Evolutionary conservation across 768 basidiomycete species (phyloP).

Genomic region (Calocybe indica): DNA sequence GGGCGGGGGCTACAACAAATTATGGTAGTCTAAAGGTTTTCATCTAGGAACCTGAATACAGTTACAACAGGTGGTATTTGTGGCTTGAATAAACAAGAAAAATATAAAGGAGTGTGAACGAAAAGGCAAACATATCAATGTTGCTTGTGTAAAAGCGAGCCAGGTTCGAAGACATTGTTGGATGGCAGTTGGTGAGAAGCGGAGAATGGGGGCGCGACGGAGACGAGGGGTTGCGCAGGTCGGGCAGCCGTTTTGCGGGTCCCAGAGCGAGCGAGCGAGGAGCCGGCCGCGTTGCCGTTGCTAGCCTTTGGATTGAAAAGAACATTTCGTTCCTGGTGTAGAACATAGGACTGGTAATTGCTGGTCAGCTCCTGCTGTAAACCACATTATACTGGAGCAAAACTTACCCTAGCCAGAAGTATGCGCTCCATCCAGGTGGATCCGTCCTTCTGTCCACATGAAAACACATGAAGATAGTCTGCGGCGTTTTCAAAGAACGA

Average conservation of each 20-base stretch:
- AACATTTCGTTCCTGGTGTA: slow-evolving; percentile 74
- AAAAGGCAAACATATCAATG: slow-evolving; percentile 12
- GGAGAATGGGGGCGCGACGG: slow-evolving; percentile 32
- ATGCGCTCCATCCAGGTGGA: slow-evolving; percentile 76
- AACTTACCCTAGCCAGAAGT: slow-evolving; percentile 73
- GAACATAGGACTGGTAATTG: slow-evolving; percentile 63
- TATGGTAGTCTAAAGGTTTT: slow-evolving; percentile 3
- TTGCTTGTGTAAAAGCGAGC: slow-evolving; percentile 62
- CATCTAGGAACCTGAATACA: not conserved
- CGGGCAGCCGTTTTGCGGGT: slow-evolving; percentile 32
- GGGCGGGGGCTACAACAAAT: not conserved
- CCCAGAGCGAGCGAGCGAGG: slow-evolving; percentile 29
- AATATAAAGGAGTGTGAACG: slow-evolving; percentile 1
- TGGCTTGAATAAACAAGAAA: not conserved
- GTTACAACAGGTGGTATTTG: slow-evolving; percentile 2
- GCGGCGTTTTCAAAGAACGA: slow-evolving; percentile 82
- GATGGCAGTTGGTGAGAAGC: slow-evolving; percentile 18
- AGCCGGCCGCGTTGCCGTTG: slow-evolving; percentile 10
- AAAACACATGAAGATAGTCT: slow-evolving; percentile 87
- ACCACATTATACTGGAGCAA: slow-evolving; percentile 1
- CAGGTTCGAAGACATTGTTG: slow-evolving; percentile 61
- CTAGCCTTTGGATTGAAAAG: slow-evolving; percentile 41
- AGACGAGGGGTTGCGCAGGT: slow-evolving; percentile 23
- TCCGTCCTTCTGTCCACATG: slow-evolving; percentile 69
- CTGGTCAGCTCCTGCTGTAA: slow-evolving; percentile 8